Percentiles rank a stretch among this genome's conserved stretches.
Conservation (phyloP, 768 basidiomycete genomes). For the Boletellus sp. region DNA sequence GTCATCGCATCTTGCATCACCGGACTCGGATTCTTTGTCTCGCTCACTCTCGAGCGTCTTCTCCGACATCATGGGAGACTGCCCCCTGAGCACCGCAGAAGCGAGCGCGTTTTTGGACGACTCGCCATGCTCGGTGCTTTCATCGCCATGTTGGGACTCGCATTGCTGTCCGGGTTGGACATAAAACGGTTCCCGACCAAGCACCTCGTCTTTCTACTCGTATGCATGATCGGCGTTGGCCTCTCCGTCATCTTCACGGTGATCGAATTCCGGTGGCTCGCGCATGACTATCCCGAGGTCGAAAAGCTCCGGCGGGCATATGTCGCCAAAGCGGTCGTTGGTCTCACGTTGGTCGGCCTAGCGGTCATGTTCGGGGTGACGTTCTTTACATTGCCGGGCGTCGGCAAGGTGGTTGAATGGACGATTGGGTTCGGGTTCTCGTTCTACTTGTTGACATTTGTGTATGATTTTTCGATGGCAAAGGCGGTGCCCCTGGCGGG, state of each 20-base stretch:
- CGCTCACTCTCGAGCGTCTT: conserved; percentile 57
- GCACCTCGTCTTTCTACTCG: conserved; percentile 61
- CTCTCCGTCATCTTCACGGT: conserved; percentile 74
- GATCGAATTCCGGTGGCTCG: conserved; percentile 65
- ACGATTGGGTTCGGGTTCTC: conserved; percentile 67
- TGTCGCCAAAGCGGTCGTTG: conserved; percentile 58
- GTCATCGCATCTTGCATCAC: conserved; percentile 63
- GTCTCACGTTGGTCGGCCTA: conserved; percentile 51
- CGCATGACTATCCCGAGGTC: conserved; percentile 47
- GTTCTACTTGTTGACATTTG: conserved; percentile 70
- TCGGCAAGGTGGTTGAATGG: conserved; percentile 74
- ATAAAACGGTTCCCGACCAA: conserved; percentile 47
- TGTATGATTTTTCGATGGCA: conserved; percentile 60
- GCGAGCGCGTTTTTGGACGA: conserved; percentile 51
- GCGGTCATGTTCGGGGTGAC: conserved; percentile 61
- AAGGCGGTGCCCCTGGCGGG: conserved; percentile 22
- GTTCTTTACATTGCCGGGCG: conserved; percentile 42
- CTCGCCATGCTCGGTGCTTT: conserved; percentile 61
- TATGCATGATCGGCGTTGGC: conserved; percentile 71
- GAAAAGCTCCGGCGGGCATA: conserved; percentile 52
- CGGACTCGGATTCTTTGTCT: conserved; percentile 55
- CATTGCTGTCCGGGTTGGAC: conserved; percentile 70
- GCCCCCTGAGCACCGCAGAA: conserved; percentile 51
- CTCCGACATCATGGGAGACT: conserved; percentile 67
- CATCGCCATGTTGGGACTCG: conserved; percentile 62